A percentile compares a stretch with the other conserved stretches of the same genome.
Evolutionary conservation across 352 stramenopile species (phyloP).

Genomic region (Phytophthora citricola): DNA sequence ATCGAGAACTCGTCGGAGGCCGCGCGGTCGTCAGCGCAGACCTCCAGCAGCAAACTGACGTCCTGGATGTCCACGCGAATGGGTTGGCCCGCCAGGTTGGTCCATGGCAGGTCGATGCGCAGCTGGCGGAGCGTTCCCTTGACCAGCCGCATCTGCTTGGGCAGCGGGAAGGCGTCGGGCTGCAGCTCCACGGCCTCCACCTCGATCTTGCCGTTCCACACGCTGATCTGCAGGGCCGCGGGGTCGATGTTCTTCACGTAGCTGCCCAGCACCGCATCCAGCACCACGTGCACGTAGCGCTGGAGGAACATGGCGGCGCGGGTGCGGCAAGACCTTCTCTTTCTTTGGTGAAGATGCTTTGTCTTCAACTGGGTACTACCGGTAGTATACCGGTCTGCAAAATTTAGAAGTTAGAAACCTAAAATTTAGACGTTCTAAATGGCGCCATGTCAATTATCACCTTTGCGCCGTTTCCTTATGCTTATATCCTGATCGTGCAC

Average conservation of each 20-base stretch:
- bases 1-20: constrained; percentile 13
- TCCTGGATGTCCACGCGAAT: constrained; percentile 83
- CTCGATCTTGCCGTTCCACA: constrained; percentile 89
- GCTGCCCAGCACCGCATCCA: constrained; percentile 82
- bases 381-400: too few relatives aligned
- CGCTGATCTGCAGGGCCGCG: constrained; percentile 83
- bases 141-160: constrained; percentile 70
- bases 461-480: too few relatives aligned
- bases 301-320: constrained; percentile 69
- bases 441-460: too few relatives aligned
- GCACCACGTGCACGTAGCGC: constrained; percentile 84
- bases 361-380: neutral
- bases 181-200: constrained; percentile 83
- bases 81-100: constrained; percentile 73
- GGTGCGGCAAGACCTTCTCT: neutral
- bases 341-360: neutral
- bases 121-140: constrained; percentile 82
- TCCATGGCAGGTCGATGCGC: constrained; percentile 79
- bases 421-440: too few relatives aligned
- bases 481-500: too few relatives aligned
- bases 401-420: too few relatives aligned
- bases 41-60: constrained; percentile 73
- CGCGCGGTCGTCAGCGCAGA: constrained; percentile 44
- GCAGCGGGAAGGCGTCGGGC: constrained; percentile 72
- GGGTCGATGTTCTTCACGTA: constrained; percentile 91